Conservation (phyloP, 805 yeast genomes). For the Yamadazyma philogaea region DNA sequence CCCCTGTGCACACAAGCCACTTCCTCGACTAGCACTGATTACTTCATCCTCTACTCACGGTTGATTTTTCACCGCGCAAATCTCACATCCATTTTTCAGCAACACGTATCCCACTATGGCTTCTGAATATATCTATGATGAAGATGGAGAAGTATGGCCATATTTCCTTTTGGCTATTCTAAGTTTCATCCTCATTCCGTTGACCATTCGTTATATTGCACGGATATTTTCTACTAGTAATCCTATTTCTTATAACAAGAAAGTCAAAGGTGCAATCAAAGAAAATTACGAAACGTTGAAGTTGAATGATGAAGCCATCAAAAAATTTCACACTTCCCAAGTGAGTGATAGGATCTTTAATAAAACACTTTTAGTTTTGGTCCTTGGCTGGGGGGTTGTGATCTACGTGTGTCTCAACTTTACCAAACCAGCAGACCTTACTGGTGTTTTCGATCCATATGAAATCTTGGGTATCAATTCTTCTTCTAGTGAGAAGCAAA, state of each 20-base stretch:
- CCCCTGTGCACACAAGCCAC: neutral
- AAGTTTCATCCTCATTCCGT: conserved; percentile 65
- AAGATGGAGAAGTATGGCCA: conserved; percentile 90
- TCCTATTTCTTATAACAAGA: conserved; percentile 18
- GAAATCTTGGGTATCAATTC: conserved; percentile 72
- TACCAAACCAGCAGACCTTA: conserved; percentile 45
- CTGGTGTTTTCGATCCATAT: conserved; percentile 81
- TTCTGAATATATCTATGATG: conserved; percentile 73
- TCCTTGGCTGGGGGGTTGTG: conserved; percentile 62
- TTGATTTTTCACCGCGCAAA: conserved; percentile 1
- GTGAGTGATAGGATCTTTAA: conserved; percentile 35
- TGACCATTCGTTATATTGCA: conserved; percentile 40
- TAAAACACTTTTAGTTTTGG: conserved; percentile 28
- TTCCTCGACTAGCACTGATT: neutral
- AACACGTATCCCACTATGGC: conserved; percentile 24
- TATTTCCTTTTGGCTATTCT: conserved; percentile 75
- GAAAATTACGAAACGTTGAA: conserved; percentile 35
- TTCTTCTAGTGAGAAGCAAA: conserved; percentile 67
- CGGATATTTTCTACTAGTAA: conserved; percentile 19
- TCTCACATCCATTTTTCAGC: conserved; percentile 5
- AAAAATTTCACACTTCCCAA: conserved; percentile 20
- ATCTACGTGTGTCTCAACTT: conserved; percentile 35
- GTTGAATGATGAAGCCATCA: conserved; percentile 26
- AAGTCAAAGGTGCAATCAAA: conserved; percentile 29
- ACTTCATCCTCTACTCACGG: neutral